Evolutionary conservation across 805 yeast genomes (phyloP), one percentile per base, ranked within the genome.

Genomic region (Wickerhamiella dianesei): DNA sequence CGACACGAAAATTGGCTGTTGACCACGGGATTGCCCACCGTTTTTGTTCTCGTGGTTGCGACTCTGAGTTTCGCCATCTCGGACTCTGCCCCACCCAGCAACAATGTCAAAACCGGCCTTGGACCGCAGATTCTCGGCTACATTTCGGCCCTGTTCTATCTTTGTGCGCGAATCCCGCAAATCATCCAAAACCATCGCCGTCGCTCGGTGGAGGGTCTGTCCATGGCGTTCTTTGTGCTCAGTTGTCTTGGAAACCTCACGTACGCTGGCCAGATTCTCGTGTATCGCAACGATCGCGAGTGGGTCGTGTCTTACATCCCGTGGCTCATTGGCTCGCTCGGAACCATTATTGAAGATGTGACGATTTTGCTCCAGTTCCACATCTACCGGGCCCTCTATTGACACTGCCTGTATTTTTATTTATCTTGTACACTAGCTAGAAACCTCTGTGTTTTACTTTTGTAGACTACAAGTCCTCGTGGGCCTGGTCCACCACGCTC

Each of bases 131-230:
- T 79, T 2, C 68, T 79, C 51, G 92, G 92, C 4, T 83, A 82
- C 63, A 53, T 75, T 4, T 77, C 85, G 3, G 89, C 94, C 0
- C 50, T 67, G 2, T 64, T 82, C 48, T 82, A 82, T 60, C 68
- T 82, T 53, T 76, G 82, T 6, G 92, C 92, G 2, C 67, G 86
- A 53, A 63, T 82, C 22, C 98, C 98, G 0, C 98, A 89, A 64
- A 82, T 89, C 46, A 66, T 74, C 48, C 94, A 83, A 59, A 89
- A 89, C 64, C 75, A 79, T 61, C 68, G 68, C 42, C 75, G 95
- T 53, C 77, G 79, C 57, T 82, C 95, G 3, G 87, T 87, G 47
- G 73, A 76, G 48, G 97, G 97, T 1, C 79, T 92, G 56, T 81
- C 95, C 47, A 74, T 89, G 51, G 73, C 85, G 45, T 83, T 82